phyloP scores from a whole-genome alignment of 768 basidiomycete species.

The Cystobasidium tubakii region DNA sequence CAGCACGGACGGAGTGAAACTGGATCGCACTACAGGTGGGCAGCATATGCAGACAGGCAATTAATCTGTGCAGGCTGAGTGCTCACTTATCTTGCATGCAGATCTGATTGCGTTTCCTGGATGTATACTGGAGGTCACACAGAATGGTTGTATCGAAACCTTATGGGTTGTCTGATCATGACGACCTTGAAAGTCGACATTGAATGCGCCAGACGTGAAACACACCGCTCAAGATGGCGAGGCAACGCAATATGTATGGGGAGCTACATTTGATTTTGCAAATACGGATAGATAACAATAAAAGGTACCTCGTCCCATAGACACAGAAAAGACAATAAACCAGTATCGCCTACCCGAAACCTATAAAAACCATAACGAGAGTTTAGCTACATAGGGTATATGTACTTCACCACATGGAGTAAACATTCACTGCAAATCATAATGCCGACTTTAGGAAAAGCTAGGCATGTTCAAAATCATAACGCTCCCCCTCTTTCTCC shows the following conservation, averaged over 20 bases:
- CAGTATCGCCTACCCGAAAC: no score
- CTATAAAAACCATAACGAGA: no score
- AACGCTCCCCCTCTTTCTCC: constrained; percentile 23
- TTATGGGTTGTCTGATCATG: constrained; percentile 29
- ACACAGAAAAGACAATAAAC: no score
- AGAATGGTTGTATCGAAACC: constrained; percentile 25
- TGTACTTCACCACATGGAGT: no score
- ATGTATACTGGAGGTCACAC: constrained; percentile 21
- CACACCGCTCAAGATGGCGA: no score
- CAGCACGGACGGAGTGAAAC: background rate
- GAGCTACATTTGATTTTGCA: background rate
- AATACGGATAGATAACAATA: no score
- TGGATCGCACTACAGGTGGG: constrained; percentile 16
- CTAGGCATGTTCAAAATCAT: constrained; percentile 32
- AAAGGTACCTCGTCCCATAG: no score
- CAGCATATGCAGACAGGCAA: background rate
- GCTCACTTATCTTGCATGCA: background rate
- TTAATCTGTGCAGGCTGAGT: background rate
- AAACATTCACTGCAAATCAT: no score
- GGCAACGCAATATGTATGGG: no score
- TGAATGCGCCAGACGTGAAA: no score
- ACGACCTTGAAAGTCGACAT: no score
- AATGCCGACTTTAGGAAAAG: background rate
- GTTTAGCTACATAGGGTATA: no score
- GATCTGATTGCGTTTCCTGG: constrained; percentile 17